These are phyloP conservation scores for Annona squamosa DNA, from an alignment of 164 flowering plant genomes.

Conservation along the genomic window DNA sequence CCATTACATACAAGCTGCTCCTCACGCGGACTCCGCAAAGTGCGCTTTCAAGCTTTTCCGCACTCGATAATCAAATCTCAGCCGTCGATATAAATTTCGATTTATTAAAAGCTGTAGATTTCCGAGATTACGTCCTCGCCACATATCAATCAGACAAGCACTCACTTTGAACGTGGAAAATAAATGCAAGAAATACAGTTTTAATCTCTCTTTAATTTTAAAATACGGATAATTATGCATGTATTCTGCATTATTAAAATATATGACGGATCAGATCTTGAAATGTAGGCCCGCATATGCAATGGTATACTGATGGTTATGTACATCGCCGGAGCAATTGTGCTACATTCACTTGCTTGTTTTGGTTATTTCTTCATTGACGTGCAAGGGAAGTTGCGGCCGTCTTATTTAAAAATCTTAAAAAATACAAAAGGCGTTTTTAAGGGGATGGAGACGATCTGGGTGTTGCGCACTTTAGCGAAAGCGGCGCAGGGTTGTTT, in stretches of 20 bases:
- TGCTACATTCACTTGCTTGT: no score
- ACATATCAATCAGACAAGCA: not conserved
- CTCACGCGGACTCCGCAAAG: no score
- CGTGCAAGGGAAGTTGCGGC: not conserved
- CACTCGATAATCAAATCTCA: not conserved
- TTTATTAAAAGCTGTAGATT: not conserved
- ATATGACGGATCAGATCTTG: no score
- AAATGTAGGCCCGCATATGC: no score
- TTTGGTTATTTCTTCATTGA: not conserved
- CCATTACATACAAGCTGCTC: not conserved
- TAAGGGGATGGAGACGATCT: not conserved
- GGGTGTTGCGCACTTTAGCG: not conserved
- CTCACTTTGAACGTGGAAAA: not conserved
- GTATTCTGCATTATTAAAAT: no score
- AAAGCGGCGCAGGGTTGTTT: not conserved
- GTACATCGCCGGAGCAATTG: no score
- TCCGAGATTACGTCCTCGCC: not conserved
- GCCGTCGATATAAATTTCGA: not conserved
- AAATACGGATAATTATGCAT: no score
- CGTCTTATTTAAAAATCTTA: not conserved
- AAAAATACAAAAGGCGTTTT: not conserved
- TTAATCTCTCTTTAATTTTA: not conserved
- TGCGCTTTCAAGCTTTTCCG: not conserved
- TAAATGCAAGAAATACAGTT: not conserved
- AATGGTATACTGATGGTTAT: no score